A percentile compares a stretch with the other conserved stretches of the same genome.
phyloP scores from a whole-genome alignment of 768 basidiomycete species.

The Rhodotorula paludigena region DNA sequence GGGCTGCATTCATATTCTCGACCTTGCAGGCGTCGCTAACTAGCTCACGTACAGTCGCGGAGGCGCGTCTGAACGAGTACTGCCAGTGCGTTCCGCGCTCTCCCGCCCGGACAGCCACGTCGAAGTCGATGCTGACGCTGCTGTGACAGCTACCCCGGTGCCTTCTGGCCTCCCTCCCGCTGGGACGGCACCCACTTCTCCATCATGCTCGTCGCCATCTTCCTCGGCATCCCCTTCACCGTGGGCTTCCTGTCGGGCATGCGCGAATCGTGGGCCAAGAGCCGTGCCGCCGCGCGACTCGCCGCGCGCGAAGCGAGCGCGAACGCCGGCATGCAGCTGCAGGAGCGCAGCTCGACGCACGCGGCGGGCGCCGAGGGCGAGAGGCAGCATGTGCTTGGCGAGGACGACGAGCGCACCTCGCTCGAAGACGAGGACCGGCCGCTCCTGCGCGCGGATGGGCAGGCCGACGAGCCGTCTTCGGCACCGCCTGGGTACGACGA shows the following conservation, averaged over 20 bases:
- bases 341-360: too few species aligned
- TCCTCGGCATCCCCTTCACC: slow-evolving; percentile 15
- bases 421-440: slow-evolving; percentile 24
- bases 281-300: background rate
- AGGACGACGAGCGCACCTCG: slow-evolving; percentile 23
- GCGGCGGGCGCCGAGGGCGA: slow-evolving; percentile 1
- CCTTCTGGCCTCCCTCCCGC: slow-evolving; percentile 17
- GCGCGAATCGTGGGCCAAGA: background rate
- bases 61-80: slow-evolving; percentile 25
- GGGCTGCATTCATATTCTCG: too few species aligned
- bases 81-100: slow-evolving; percentile 21
- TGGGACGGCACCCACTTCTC: slow-evolving; percentile 30
- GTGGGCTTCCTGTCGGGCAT: background rate
- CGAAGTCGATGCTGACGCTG: background rate
- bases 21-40: too few species aligned
- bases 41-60: background rate
- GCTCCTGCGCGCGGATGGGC: background rate
- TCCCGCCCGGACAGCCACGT: background rate
- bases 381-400: slow-evolving; percentile 18
- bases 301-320: background rate
- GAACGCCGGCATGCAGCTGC: slow-evolving; percentile 2
- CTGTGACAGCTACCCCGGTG: slow-evolving; percentile 16
- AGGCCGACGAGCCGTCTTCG: background rate
- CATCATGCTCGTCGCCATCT: slow-evolving; percentile 15
- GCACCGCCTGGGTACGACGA: slow-evolving; percentile 27